A percentile compares a stretch with the other conserved stretches of the same genome.
Conservation (phyloP, 1,284 basidiomycete genomes). For the Ustilago crameri region DNA sequence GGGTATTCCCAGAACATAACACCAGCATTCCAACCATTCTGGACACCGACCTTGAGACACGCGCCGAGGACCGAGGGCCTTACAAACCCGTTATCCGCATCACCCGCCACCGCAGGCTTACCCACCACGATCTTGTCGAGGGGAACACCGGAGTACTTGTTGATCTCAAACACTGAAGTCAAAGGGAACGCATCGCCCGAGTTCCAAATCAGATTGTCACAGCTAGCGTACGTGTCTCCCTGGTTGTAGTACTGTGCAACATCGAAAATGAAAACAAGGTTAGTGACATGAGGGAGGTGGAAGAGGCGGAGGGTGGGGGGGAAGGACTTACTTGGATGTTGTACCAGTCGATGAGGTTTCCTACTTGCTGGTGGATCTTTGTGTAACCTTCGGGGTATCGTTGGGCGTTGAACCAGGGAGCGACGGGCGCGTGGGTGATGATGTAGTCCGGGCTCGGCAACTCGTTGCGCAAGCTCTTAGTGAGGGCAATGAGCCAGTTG, state of each 20-base stretch:
- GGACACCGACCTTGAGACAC: slow-evolving; percentile 74
- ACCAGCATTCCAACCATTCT: slow-evolving; percentile 75
- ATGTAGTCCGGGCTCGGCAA: slow-evolving; percentile 69
- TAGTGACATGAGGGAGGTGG: neutral
- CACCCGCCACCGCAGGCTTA: slow-evolving; percentile 73
- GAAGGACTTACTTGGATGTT: slow-evolving; percentile 67
- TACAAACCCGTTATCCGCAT: slow-evolving; percentile 75
- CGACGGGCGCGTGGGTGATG: slow-evolving; percentile 64
- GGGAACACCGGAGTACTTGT: slow-evolving; percentile 72
- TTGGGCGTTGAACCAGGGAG: slow-evolving; percentile 54
- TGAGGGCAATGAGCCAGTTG: slow-evolving; percentile 69
- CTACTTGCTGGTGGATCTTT: slow-evolving; percentile 42
- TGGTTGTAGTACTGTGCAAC: slow-evolving; percentile 56
- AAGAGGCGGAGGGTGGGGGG: neutral
- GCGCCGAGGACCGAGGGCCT: slow-evolving; percentile 72
- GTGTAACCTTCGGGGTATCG: slow-evolving; percentile 43
- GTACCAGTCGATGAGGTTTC: slow-evolving; percentile 69
- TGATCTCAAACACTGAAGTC: slow-evolving; percentile 75
- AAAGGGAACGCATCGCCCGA: slow-evolving; percentile 73
- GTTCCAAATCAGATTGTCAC: slow-evolving; percentile 71
- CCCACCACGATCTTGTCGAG: slow-evolving; percentile 74
- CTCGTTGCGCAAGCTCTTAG: slow-evolving; percentile 68
- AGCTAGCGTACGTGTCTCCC: slow-evolving; percentile 30
- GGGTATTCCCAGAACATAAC: slow-evolving; percentile 56
- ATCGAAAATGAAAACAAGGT: neutral